Percentiles rank a stretch among this genome's conserved stretches.
phyloP scores from a whole-genome alignment of 2,329 filamentous ascomycete genomes.

The Xylaria sp. region DNA sequence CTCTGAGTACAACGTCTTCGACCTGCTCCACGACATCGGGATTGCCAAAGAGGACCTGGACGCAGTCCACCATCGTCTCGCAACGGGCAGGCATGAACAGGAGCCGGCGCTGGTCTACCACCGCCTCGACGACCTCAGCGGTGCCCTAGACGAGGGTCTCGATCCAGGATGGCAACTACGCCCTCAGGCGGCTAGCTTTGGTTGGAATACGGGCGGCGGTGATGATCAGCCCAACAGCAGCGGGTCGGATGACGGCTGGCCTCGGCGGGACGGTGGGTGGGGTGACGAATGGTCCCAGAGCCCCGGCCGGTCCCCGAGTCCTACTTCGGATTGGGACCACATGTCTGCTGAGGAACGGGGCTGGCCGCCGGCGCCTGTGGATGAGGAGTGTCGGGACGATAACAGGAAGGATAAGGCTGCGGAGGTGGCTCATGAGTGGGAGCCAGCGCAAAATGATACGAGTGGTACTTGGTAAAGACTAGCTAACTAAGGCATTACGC shows the following conservation, averaged over 20 bases:
- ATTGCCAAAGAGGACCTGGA: not conserved
- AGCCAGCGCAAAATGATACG: not conserved
- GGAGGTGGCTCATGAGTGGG: too few relatives aligned
- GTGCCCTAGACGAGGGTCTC: not conserved
- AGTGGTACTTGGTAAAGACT: not conserved
- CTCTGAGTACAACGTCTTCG: not conserved
- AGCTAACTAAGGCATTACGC: too few relatives aligned
- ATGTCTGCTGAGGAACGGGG: too few relatives aligned
- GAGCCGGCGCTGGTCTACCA: slow-evolving; percentile 2
- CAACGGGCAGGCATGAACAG: not conserved
- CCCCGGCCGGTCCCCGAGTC: too few relatives aligned
- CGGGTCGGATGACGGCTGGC: not conserved
- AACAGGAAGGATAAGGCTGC: too few relatives aligned
- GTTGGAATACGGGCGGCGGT: not conserved
- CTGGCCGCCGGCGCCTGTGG: too few relatives aligned
- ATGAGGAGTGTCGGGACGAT: too few relatives aligned
- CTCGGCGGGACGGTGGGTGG: not conserved
- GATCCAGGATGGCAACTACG: not conserved
- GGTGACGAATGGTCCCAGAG: too few relatives aligned
- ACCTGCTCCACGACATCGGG: slow-evolving; percentile 11
- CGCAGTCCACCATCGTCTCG: not conserved
- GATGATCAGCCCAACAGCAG: not conserved
- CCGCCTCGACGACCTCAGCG: not conserved
- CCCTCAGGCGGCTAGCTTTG: too few relatives aligned
- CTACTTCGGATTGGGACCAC: too few relatives aligned